phyloP scores from a whole-genome alignment of 805 yeast genomes.

The Saccharomycopsis synnaedendra region DNA sequence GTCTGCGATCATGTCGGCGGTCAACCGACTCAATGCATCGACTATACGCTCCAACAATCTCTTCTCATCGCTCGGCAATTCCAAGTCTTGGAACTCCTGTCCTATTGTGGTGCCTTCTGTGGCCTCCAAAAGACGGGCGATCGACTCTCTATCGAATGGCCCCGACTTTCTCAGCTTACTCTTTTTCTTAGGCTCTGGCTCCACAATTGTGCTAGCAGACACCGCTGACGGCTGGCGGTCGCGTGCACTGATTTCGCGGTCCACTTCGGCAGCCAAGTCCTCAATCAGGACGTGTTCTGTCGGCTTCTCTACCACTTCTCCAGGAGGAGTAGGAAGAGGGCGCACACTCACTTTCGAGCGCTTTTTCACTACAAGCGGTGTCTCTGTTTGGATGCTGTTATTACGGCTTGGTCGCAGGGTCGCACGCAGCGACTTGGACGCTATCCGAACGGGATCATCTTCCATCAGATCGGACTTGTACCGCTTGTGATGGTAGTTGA shows the following conservation, averaged over 20 bases:
- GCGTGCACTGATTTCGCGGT: not conserved
- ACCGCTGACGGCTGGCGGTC: not conserved
- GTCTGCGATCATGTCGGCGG: constrained; percentile 85
- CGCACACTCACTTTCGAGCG: not conserved
- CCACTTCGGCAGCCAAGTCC: constrained; percentile 7
- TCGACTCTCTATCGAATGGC: constrained; percentile 20
- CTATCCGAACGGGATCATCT: not conserved
- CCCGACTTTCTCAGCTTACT: not conserved
- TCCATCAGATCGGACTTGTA: constrained; percentile 16
- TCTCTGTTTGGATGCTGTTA: constrained; percentile 1
- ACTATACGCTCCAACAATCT: constrained; percentile 75
- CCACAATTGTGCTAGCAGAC: not conserved
- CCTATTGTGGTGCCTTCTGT: constrained; percentile 54
- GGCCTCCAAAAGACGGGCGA: constrained; percentile 41
- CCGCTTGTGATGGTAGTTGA: constrained; percentile 13
- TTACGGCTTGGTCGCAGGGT: not conserved
- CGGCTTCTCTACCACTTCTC: no score
- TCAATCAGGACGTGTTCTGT: not conserved
- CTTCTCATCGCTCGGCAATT: constrained; percentile 66
- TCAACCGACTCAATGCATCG: constrained; percentile 72
- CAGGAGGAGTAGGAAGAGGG: not conserved
- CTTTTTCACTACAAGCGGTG: constrained; percentile 5
- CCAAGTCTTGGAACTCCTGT: constrained; percentile 62
- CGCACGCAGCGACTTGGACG: no score
- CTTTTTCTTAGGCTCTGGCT: not conserved